A percentile compares a stretch with the other conserved stretches of the same genome.
Evolutionary conservation across 2,329 filamentous ascomycete species (phyloP).

Genomic region (Botrytis porri): DNA sequence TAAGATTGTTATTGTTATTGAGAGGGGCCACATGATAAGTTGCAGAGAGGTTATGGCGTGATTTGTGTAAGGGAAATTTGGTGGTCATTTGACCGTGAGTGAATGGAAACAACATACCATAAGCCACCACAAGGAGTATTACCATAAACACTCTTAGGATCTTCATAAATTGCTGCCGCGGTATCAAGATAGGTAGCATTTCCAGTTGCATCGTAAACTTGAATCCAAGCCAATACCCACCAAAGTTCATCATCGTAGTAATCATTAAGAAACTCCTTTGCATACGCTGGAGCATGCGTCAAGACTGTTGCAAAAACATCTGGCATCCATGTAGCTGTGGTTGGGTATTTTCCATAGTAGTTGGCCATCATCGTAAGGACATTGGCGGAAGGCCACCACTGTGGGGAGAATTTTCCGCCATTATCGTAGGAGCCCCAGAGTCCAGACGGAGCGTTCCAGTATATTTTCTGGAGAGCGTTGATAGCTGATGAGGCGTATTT

Average conservation of each 20-base stretch:
- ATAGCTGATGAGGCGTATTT: constrained; percentile 15
- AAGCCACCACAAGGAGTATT: constrained; percentile 53
- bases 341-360: constrained; percentile 38
- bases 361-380: constrained; percentile 62
- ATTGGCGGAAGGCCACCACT: constrained; percentile 74
- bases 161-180: constrained; percentile 53
- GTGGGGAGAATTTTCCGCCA: constrained; percentile 60
- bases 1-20: not conserved
- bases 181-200: constrained; percentile 52
- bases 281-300: constrained; percentile 24
- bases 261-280: constrained; percentile 44
- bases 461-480: constrained; percentile 10
- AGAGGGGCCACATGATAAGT: not conserved
- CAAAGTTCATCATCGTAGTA: constrained; percentile 62
- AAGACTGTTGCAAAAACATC: constrained; percentile 27
- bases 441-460: constrained; percentile 55
- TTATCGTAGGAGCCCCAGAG: constrained; percentile 51
- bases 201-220: constrained; percentile 53
- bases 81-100: not conserved
- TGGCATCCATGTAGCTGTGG: not conserved
- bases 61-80: not conserved
- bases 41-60: constrained; percentile 1
- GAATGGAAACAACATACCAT: constrained; percentile 37
- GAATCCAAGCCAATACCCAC: constrained; percentile 60
- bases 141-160: constrained; percentile 51